Conservation (phyloP, 139 green algal genomes). For the Chlorella sp. region DNA sequence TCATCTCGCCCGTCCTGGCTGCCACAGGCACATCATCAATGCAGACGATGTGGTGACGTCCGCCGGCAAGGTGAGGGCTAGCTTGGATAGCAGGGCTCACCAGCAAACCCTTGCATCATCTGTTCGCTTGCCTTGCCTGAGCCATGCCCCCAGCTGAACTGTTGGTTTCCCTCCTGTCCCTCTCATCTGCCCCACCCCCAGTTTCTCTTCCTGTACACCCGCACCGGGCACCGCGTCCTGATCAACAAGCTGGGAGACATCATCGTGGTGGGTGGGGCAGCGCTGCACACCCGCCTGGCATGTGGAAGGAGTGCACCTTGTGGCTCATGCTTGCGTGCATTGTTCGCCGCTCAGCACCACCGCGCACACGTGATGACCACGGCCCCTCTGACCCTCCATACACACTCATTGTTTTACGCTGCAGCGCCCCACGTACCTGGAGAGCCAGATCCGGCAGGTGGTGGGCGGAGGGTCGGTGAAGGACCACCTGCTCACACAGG, state of each 20-base stretch:
- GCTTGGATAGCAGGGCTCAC: too few species aligned
- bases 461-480: slow-evolving; percentile 5
- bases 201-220: slow-evolving; percentile 55
- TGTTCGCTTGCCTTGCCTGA: too few species aligned
- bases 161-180: too few species aligned
- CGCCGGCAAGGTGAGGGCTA: slow-evolving; percentile 33
- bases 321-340: too few species aligned
- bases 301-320: too few species aligned
- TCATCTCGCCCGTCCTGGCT: too few species aligned
- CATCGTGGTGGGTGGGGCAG: slow-evolving; percentile 26
- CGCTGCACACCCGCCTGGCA: too few species aligned
- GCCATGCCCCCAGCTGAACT: too few species aligned
- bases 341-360: too few species aligned
- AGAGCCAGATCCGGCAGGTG: slow-evolving; percentile 27
- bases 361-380: too few species aligned
- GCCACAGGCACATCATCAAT: slow-evolving; percentile 69
- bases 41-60: slow-evolving; percentile 50
- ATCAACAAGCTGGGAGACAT: slow-evolving; percentile 59
- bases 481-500: slow-evolving; percentile 48
- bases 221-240: slow-evolving; percentile 53
- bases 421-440: slow-evolving; percentile 49
- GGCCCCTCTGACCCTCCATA: not conserved
- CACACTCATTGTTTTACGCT: not conserved
- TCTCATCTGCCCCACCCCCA: not conserved
- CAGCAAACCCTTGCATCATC: too few species aligned